Evolutionary conservation across 495 filamentous ascomycete genomes (phyloP), one percentile per base, ranked within the genome.

Genomic region (Extremus antarcticus): DNA sequence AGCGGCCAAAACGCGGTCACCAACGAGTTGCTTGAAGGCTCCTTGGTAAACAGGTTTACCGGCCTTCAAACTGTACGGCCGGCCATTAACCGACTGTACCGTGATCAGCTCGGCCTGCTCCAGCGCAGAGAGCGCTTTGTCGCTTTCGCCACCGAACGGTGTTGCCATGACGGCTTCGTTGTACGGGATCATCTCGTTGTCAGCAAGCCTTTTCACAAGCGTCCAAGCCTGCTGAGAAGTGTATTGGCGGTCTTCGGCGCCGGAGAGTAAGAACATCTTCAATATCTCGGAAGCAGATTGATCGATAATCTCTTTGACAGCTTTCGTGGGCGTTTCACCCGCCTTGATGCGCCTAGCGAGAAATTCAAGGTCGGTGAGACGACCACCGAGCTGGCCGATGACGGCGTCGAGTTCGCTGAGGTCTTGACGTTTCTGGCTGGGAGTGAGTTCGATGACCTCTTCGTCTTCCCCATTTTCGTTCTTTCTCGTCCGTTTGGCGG

Each of bases 321-420:
- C 92, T 59, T 83, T 78, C 63, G 76, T 76, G 1, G 92, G 92
- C 0, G 76, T 86, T 71, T 97, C 91, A 20, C 94, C 94, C 15
- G 84, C 80, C 64, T 89, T 88, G 59, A 98, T 86, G n/a, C 92
- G 77, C 55, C 90, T 81, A 13, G 90, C 85, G 56, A 98, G 82
- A 61, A 90, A 89, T 62, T 96, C 91, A 22, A 98, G 84, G 63
- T 98, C 94, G 0, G 89, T 95, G 2, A 98, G 77, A 7, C 92
- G 84, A 2, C 92, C 92, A 25, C 92, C 92, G 19, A 98, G 77
- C 0, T 81, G 73, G 17, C 80, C 75, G 63, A 97, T 95, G 64
- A 84, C 88, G 19, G 76, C 77, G 67, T 95, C 92, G 13, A 98
- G 78, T 55, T 87, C 87, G 9, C 58, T 54, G 2, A 83, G 69